Evolutionary conservation across 2,329 filamentous ascomycete genomes (phyloP), one percentile per base, ranked within the genome.

Genomic region (Paraconiothyrium sp.): DNA sequence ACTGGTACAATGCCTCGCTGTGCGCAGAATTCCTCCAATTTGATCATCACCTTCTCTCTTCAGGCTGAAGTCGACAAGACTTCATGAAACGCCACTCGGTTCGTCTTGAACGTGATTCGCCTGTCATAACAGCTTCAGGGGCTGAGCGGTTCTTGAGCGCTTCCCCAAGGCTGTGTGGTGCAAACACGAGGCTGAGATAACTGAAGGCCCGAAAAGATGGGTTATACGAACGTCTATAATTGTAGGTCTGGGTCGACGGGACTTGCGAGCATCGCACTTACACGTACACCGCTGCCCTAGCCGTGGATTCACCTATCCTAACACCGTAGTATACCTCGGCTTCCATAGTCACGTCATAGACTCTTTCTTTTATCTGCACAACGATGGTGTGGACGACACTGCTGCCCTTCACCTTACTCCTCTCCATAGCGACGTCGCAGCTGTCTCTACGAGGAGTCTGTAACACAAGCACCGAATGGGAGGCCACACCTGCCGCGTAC

Each of bases 391-490:
- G 48, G 9, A 10, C 35, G 32, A 9, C 48, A 11, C 13, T 35
- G 6, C 32, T 50, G 7, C 32, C 32, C 3, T 35, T 50, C n/a
- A 37, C 48, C 46, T 27, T 55, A 22, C 52, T 46, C 11, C 37
- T 44, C 1, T 32, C 37, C 13, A 32, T 55, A 22, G 52, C 52
- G 27, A 22, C 39, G 11, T 20, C 27, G 6, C 37, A 44, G 22
- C 27, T 55, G 14, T 16, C 24, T 2, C 30, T 39, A 32, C 6
- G 52, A 46, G 52, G 22, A 24, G 27, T 44, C 16, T 55, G 52
- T 39, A 55, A 55, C 20, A 46, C 35, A 32, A 55, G 52, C 20
- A 13, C 39, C 8, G 52, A 55, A 5, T 55, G 52, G 52, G 11
- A 55, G 24, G 30, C 39, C 10, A 55, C 35, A 13, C 22, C 52